These are phyloP conservation scores for Lathyrus aphaca DNA, from an alignment of 306 rosid genomes.

Conservation along the genomic window DNA sequence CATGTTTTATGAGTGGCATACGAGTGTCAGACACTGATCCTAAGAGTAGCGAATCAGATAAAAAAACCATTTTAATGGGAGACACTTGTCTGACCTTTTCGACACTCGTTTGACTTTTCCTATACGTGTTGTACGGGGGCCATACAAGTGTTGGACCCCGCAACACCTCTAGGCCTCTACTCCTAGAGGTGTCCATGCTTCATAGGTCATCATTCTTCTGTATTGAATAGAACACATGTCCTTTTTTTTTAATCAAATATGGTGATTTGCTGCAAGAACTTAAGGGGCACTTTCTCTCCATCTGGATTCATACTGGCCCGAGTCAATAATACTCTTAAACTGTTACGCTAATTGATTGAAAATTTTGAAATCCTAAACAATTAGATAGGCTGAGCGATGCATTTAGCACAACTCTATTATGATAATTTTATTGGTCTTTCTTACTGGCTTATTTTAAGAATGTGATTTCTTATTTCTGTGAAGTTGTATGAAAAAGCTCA, in stretches of 20 bases:
- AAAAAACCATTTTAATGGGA: too few species aligned
- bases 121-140: too few species aligned
- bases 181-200: too few species aligned
- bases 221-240: not conserved
- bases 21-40: too few species aligned
- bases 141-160: too few species aligned
- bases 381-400: conserved; percentile 3
- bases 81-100: too few species aligned
- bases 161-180: too few species aligned
- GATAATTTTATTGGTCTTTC: not conserved
- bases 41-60: too few species aligned
- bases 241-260: not conserved
- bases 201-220: not conserved
- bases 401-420: conserved; percentile 7
- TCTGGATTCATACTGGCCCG: not conserved
- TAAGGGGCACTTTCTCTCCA: not conserved
- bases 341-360: not conserved
- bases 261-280: not conserved
- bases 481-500: not conserved
- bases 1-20: too few species aligned
- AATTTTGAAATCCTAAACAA: not conserved
- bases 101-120: too few species aligned
- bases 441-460: conserved; percentile 1
- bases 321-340: not conserved
- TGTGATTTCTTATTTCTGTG: conserved; percentile 7